Conservation (phyloP, 2,329 filamentous ascomycete species). For the Colletotrichum graminicola region DNA sequence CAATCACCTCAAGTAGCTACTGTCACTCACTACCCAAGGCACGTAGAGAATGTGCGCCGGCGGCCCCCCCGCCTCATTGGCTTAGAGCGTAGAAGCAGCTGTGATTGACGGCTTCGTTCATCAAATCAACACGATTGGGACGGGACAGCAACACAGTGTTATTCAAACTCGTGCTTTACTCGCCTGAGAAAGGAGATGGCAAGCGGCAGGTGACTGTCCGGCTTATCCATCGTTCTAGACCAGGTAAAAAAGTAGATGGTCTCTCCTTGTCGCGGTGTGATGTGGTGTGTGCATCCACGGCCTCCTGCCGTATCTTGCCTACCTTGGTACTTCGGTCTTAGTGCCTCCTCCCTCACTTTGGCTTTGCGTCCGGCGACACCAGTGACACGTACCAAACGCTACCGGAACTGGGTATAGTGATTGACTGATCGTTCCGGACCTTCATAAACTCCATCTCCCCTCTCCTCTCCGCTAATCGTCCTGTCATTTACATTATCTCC, state of each 20-base stretch:
- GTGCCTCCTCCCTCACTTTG: constrained; percentile 8
- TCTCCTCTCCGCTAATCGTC: neutral
- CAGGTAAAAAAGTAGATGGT: neutral
- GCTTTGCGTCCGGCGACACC: neutral
- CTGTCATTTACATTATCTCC: neutral
- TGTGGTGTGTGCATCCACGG: neutral
- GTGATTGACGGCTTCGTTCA: neutral
- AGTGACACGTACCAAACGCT: constrained; percentile 11
- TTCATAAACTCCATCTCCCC: constrained; percentile 4
- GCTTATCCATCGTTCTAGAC: neutral
- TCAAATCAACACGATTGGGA: neutral
- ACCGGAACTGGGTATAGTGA: neutral
- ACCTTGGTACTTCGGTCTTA: constrained; percentile 1
- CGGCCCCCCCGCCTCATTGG: neutral
- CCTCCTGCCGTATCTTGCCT: neutral
- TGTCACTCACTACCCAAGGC: neutral
- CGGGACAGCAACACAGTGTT: neutral
- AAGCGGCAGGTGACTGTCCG: neutral
- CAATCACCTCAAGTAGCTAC: neutral
- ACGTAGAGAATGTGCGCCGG: neutral
- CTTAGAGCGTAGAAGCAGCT: neutral
- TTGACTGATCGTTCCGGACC: neutral
- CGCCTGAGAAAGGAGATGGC: neutral
- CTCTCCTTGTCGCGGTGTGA: neutral
- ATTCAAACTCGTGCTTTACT: neutral